Percentiles rank a stretch among this genome's conserved stretches.
phyloP scores from a whole-genome alignment of 2,329 filamentous ascomycete genomes.

The Neofusicoccum cordaticola region DNA sequence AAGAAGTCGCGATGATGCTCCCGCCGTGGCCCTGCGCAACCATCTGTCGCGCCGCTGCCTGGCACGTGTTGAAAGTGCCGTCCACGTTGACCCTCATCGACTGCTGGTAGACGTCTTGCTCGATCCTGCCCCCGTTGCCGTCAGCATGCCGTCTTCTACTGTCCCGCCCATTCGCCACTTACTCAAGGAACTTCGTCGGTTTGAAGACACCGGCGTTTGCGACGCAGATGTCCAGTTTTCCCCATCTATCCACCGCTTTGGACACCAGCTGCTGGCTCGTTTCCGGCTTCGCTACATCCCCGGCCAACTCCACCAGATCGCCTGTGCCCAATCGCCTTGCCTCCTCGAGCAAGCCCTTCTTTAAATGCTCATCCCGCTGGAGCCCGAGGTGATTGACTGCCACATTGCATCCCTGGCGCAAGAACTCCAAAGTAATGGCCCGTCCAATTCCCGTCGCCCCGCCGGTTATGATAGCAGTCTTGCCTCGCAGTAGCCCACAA shows the following conservation, averaged over 20 bases:
- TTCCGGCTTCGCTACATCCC: not conserved
- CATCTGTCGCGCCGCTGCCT: not conserved
- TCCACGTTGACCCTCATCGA: not conserved
- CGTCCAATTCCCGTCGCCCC: not conserved
- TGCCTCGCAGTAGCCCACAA: constrained; percentile 20
- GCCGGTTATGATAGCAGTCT: not conserved
- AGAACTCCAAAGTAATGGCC: not conserved
- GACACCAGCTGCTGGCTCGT: not conserved
- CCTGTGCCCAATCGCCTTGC: not conserved
- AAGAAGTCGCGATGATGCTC: not conserved
- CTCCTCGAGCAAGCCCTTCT: not conserved
- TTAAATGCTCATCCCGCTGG: not conserved
- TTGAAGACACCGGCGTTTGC: not conserved
- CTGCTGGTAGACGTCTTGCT: not conserved
- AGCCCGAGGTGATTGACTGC: not conserved
- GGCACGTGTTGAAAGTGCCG: not conserved
- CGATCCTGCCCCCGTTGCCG: not conserved
- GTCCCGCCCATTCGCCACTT: not conserved
- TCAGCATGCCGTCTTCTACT: not conserved
- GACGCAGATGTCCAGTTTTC: not conserved
- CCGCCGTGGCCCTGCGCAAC: not conserved
- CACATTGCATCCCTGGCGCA: not conserved
- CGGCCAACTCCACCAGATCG: not conserved
- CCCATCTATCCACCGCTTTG: not conserved
- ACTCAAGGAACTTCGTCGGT: not conserved